phyloP scores from a whole-genome alignment of 2,329 filamentous ascomycete genomes.

The Colletotrichum higginsianum region DNA sequence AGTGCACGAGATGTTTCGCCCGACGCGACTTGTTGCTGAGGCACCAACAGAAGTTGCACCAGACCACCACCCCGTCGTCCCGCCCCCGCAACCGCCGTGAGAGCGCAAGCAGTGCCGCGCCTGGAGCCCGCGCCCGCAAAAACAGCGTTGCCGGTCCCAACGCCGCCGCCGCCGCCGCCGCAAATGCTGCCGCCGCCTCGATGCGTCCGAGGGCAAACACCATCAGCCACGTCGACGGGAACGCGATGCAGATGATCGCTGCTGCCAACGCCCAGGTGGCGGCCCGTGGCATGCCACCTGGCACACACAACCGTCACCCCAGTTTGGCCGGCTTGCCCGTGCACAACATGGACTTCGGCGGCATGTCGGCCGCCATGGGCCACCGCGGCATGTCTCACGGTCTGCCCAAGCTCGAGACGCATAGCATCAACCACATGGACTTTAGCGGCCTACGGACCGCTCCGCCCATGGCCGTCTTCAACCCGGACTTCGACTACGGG shows the following conservation, averaged over 20 bases:
- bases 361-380: conserved; percentile 79
- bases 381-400: conserved; percentile 77
- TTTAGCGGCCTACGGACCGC: conserved; percentile 84
- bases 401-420: conserved; percentile 87
- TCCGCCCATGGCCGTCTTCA: conserved; percentile 75
- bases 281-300: conserved; percentile 61
- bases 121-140: conserved; percentile 84
- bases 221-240: conserved; percentile 91
- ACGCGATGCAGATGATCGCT: conserved; percentile 80
- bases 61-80: conserved; percentile 89
- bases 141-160: conserved; percentile 83
- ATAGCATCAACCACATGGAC: conserved; percentile 74
- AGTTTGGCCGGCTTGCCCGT: conserved; percentile 79
- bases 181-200: conserved; percentile 66
- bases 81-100: conserved; percentile 91
- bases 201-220: conserved; percentile 96
- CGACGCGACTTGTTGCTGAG: conserved; percentile 91
- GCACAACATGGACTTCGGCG: conserved; percentile 74
- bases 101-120: conserved; percentile 80
- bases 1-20: conserved; percentile 95
- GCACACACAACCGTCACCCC: conserved; percentile 74
- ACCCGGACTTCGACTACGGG: conserved; percentile 79
- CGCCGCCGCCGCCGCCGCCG: conserved; percentile 54
- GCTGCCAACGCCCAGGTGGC: conserved; percentile 69
- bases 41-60: conserved; percentile 98